Base-by-base conservation (phyloP, 352 stramenopile species). In the Pythium coloratum region DNA sequence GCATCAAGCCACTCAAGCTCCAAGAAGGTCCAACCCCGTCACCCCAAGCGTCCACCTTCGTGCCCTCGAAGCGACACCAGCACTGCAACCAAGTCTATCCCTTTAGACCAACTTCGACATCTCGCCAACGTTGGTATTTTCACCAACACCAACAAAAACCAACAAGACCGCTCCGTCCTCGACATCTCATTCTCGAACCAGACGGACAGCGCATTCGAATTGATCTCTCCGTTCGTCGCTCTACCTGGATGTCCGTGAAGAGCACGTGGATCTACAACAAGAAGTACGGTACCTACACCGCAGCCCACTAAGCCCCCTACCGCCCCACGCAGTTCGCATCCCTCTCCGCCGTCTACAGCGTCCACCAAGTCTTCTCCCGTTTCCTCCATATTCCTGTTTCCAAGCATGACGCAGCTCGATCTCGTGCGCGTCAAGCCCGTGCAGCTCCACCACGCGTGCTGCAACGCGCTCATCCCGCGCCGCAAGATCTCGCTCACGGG, bases 231-330 rank as follows among this genome's bases (percentile, higher is more conserved):
- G 34, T 40, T 13, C 34, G 34, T 40, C 10, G 8, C 34, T 40
- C 34, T 13, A 13, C 34, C 34, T 91, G 73, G 74, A 92, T 92
- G 84, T 89, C 81, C 67, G 84, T 89, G 74, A 92, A 92, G 81
- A 80, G 84, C 72, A 78, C 81, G 70, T 92, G 84, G 84, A 92
- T 74, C 67, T 92, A 84, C 65, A 92, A 90, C 78, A 92, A 92
- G 73, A 92, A 92, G 75, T 92, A 92, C 81, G 69, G 81, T 66
- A 78, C 85, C 66, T 89, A 84, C 77, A 82, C 74, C 71, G 73
- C 84, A 68, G 84, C 69, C 62, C 76, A 90, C 78, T 92, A 92
- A 71, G 32, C n/a, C n/a, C 42, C 14, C 30, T 32, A 6, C 57
- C 26, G 20, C 20, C 30, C 9, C 53, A 42, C 28, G 26, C 13